phyloP scores from a whole-genome alignment of 169 alveolate species.

The Plasmodium relictum region DNA sequence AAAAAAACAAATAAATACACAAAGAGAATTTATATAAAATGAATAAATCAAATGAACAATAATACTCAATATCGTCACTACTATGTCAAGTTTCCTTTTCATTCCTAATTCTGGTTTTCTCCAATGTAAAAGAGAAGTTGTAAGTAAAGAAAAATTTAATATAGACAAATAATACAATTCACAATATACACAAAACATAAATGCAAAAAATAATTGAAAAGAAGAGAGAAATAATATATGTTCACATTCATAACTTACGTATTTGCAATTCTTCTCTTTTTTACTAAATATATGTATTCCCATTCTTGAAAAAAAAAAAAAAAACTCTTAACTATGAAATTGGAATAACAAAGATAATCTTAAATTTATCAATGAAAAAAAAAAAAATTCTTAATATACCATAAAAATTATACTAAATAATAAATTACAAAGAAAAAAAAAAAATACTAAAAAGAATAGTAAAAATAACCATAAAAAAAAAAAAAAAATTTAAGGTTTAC shows the following conservation, averaged over 20 bases:
- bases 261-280: not conserved
- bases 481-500: too few species aligned
- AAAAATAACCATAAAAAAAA: too few species aligned
- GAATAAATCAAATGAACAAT: conserved; percentile 5
- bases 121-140: conserved; percentile 52
- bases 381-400: too few species aligned
- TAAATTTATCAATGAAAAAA: too few species aligned
- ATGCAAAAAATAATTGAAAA: conserved; percentile 28
- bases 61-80: not conserved
- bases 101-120: conserved; percentile 45
- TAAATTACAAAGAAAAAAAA: too few species aligned
- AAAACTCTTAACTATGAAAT: too few species aligned
- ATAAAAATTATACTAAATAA: too few species aligned
- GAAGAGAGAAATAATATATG: conserved; percentile 52
- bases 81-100: conserved; percentile 22
- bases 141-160: not conserved
- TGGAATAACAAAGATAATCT: too few species aligned
- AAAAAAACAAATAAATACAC: conserved; percentile 21
- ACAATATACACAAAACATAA: conserved; percentile 43
- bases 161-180: conserved; percentile 15
- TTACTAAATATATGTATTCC: too few species aligned
- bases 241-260: conserved; percentile 49
- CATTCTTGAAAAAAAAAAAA: too few species aligned
- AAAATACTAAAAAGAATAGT: too few species aligned
- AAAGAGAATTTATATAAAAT: conserved; percentile 18